These are phyloP conservation scores for Phytopythium kandeliae DNA, from an alignment of 352 stramenopile genomes.

Conservation along the genomic window DNA sequence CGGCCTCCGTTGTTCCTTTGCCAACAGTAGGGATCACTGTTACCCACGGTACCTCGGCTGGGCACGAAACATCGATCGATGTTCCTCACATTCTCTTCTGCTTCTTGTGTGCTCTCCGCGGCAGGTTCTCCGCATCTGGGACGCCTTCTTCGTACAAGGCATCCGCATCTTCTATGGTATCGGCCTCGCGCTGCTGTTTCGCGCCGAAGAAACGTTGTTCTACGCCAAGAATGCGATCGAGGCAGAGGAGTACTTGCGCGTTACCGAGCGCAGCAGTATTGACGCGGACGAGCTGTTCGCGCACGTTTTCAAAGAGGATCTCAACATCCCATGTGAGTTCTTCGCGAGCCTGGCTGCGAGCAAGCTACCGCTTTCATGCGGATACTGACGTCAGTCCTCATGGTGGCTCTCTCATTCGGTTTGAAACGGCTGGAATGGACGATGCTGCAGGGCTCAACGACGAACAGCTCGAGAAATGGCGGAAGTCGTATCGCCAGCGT, in stretches of 20 bases:
- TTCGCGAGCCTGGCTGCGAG: neutral
- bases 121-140: conserved; percentile 72
- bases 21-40: conserved; percentile 42
- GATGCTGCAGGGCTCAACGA: conserved; percentile 42
- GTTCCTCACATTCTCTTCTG: neutral
- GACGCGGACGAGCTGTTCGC: conserved; percentile 70
- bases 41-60: too few relatives aligned
- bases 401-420: too few relatives aligned
- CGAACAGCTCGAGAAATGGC: conserved; percentile 59
- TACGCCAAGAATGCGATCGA: conserved; percentile 44
- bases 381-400: too few relatives aligned
- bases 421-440: too few relatives aligned
- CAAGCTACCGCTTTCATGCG: too few relatives aligned
- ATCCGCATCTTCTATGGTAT: conserved; percentile 68
- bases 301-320: conserved; percentile 69
- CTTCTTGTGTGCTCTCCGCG: neutral
- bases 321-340: conserved; percentile 68
- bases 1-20: conserved; percentile 50
- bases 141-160: conserved; percentile 70
- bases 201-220: conserved; percentile 63
- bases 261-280: conserved; percentile 56
- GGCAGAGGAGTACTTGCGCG: conserved; percentile 40
- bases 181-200: conserved; percentile 59
- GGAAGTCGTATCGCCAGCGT: conserved; percentile 38
- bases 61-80: too few relatives aligned